Conservation (phyloP, 192 early-diverging fungal species). For the Linnemannia elongata region DNA sequence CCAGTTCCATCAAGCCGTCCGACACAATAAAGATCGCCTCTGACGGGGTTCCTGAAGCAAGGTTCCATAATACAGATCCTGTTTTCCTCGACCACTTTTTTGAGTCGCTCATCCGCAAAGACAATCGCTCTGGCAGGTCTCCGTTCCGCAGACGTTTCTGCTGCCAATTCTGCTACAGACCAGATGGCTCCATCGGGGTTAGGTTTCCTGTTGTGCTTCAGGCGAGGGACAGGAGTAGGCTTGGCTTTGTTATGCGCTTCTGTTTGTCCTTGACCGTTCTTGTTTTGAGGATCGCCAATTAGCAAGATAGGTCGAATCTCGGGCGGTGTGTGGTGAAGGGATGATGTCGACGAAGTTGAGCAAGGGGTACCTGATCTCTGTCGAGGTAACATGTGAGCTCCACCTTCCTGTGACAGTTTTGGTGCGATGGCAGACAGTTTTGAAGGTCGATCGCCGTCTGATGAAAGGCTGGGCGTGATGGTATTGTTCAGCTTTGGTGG, state of each 20-base stretch:
- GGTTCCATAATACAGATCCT: not conserved
- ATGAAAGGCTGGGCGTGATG: not conserved
- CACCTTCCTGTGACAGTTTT: not conserved
- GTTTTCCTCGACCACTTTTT: not conserved
- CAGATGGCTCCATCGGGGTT: slow-evolving; percentile 1
- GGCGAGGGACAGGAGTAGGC: not conserved
- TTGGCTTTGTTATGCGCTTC: not conserved
- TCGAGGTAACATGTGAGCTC: not conserved
- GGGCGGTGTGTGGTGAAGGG: not conserved
- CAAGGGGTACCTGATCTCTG: not conserved
- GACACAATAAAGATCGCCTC: not conserved
- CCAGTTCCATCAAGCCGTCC: not conserved
- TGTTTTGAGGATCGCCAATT: not conserved
- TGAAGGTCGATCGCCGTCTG: not conserved
- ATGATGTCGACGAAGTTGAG: not conserved
- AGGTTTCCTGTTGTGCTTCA: slow-evolving; percentile 1
- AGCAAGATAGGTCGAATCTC: not conserved
- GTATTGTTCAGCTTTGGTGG: not conserved
- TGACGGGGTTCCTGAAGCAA: not conserved
- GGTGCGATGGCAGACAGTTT: not conserved
- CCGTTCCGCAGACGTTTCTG: not conserved
- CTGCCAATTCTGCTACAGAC: not conserved
- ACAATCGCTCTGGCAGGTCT: not conserved
- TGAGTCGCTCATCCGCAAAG: not conserved
- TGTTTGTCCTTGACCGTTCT: not conserved